Evolutionary conservation across 306 rosid genomes (phyloP).

Genomic region (Gynostemma pentaphyllum): DNA sequence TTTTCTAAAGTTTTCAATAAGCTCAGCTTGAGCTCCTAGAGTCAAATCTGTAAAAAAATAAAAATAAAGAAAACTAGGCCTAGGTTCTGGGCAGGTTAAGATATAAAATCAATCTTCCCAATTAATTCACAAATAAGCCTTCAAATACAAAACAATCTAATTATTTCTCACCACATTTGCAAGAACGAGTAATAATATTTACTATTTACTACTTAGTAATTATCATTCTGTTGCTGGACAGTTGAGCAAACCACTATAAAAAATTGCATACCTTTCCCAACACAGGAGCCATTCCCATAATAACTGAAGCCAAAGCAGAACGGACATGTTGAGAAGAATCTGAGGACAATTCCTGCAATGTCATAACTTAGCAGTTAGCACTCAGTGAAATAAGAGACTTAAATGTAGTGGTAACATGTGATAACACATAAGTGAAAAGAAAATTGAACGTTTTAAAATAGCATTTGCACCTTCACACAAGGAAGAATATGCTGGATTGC

Average conservation of each 20-base stretch:
- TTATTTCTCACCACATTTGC: neutral
- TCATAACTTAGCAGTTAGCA: conserved; percentile 17
- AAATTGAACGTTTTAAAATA: conserved; percentile 10
- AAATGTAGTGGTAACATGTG: neutral
- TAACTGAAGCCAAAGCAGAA: conserved; percentile 95
- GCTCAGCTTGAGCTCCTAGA: too few relatives aligned
- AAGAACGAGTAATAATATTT: neutral
- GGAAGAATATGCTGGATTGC: conserved; percentile 94
- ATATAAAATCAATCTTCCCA: neutral
- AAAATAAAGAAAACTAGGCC: too few relatives aligned
- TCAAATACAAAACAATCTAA: neutral
- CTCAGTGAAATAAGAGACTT: neutral
- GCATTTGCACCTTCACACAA: conserved; percentile 71
- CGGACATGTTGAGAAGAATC: conserved; percentile 99
- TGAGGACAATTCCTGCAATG: conserved; percentile 84
- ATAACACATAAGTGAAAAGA: conserved; percentile 6
- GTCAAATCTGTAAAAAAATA: too few relatives aligned
- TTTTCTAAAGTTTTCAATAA: too few relatives aligned
- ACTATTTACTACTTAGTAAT: neutral
- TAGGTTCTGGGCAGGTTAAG: neutral
- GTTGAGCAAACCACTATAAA: neutral
- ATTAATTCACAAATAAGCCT: neutral
- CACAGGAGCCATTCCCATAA: conserved; percentile 98
- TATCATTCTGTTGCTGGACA: neutral
- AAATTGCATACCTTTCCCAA: conserved; percentile 65